Evolutionary conservation across 257 asterid species (phyloP), one percentile per base, ranked within the genome.

Genomic region (Capsicum pubescens): DNA sequence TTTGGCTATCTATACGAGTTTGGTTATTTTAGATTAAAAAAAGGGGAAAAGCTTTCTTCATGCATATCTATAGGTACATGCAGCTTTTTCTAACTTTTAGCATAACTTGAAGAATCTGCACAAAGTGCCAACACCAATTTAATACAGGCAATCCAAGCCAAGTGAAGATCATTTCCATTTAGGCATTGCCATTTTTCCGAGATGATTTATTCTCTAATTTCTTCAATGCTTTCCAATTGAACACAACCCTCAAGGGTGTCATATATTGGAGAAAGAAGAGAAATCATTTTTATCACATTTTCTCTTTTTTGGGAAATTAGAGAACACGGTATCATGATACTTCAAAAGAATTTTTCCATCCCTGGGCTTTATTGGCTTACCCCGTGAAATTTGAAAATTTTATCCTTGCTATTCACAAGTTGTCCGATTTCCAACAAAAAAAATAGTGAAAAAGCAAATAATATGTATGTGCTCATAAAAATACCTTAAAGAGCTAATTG

Each of bases 141-240:
- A 15, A 77, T 32, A 32, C 1, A 16, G 48, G 50, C 26, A 77
- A 44, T 54, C 54, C 82, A 77, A 26, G 48, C 64, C 26, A 76
- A 77, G 82, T 26, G 64, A 77, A 77, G 19, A 54, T 77, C 82
- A 50, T 15, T 52, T 77, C 48, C 64, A 54, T 77, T 77, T 77
- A 52, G 82, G 50, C 54, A 14, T 77, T 54, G 82, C 82, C 16
- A 1, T 55, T 77, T 77, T 77, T 76, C 48, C 54, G 82, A 77
- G 82, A 54, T 54, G 82, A 54, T n/a, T 54, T 52, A 32, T 54
- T 54, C 26, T 77, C 26, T 77, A 39, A 77, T 26, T 77, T 77
- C 63, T 77, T 54, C 64, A 54, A 54, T 54, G 54, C 64, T 50
- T 14, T 54, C 64, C 21, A 46, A 55, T 54, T 32, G 66, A 9